Conservation (phyloP, 257 asterid genomes). For the Asclepias syriaca region DNA sequence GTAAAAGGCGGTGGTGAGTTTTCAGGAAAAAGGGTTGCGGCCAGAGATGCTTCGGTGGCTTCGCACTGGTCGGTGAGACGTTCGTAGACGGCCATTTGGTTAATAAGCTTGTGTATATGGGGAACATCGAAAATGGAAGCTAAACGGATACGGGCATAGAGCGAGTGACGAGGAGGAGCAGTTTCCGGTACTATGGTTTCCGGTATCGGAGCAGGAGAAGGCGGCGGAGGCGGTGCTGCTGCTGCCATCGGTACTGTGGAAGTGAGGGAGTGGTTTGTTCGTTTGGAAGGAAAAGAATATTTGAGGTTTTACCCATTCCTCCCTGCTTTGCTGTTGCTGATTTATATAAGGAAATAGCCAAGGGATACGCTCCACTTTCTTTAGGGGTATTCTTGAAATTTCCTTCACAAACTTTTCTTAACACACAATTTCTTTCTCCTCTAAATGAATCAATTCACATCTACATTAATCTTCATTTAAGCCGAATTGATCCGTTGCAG, state of each 20-base stretch:
- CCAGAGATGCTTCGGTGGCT: constrained; percentile 40
- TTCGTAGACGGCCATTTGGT: constrained; percentile 48
- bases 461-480: too few relatives aligned
- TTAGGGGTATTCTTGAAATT: not conserved
- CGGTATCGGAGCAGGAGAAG: constrained; percentile 21
- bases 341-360: not conserved
- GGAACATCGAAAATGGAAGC: constrained; percentile 37
- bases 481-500: too few relatives aligned
- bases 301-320: not conserved
- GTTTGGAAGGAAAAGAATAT: not conserved
- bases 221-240: constrained; percentile 41
- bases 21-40: constrained; percentile 37
- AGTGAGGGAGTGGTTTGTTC: not conserved
- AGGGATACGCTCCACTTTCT: too few relatives aligned
- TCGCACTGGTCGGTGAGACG: constrained; percentile 32
- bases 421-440: too few relatives aligned
- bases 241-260: constrained; percentile 30
- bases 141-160: constrained; percentile 38
- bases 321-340: not conserved
- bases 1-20: constrained; percentile 30
- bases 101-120: constrained; percentile 40
- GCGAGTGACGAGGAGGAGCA: constrained; percentile 12
- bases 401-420: not conserved
- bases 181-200: constrained; percentile 11
- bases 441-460: too few relatives aligned